Base-by-base conservation (phyloP, 148 eudicot genomes). In the Agrostemma githago region DNA sequence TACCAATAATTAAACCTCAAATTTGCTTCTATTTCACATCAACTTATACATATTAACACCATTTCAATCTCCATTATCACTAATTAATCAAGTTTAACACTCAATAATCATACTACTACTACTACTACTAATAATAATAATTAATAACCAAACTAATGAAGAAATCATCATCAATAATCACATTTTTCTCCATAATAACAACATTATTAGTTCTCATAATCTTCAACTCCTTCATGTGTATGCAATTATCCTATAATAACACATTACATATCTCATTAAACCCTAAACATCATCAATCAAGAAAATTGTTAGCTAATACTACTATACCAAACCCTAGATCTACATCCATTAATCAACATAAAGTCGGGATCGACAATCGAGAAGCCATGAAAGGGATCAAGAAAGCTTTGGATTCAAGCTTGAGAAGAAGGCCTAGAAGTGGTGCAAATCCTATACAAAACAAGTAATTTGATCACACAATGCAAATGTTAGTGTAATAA, bases 401-500 rank as follows among this genome's bases (percentile, higher is more conserved):
- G 86, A 79, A 84, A 82, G 87, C 86, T 84, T 78, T 86, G 89
- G 86, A 85, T 65, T 76, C 83, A 46, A 84, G 82, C 76, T 62
- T 84, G 76, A 80, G 82, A 72, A 66, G 11, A n/a, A 72, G 72
- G 17, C 91, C 91, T 0, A 75, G 73, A 4, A 80, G 75, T 51
- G 66, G 53, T 16, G 46, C 81, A 3, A 88, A 88, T 73, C 91
- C 91, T 57, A 75, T 44, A 6, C 89, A 86, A 41, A 88, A 88
- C 68, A 72, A 84, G 82, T 71, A 38, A 12, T n/a, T 10, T 38
- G 8, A 44, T 10, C 9, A 48, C 14, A 48, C 54, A n/a, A n/a
- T n/a, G n/a, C n/a, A 2, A 43, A 8, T 48, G 54, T 12, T 48
- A 48, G 54, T 48, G 34, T 26, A 26, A 26, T 26, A 26, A 26